A percentile compares a stretch with the other conserved stretches of the same genome.
Evolutionary conservation across 257 asterid species (phyloP).

Genomic region (Rauvolfia tetraphylla): DNA sequence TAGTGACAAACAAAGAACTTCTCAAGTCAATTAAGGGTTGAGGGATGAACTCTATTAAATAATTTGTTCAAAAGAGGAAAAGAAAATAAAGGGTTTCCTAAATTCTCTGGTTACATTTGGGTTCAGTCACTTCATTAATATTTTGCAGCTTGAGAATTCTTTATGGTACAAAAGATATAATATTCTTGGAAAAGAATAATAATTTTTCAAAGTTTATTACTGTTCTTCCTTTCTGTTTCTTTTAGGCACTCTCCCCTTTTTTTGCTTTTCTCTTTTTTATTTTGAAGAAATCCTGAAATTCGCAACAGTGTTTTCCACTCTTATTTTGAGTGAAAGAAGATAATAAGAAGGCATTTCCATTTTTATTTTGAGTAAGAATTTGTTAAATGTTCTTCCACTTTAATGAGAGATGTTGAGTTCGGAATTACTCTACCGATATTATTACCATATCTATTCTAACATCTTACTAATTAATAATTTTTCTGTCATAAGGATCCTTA

Average conservation of each 20-base stretch:
- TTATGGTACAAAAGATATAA: background rate
- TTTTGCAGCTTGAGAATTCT: background rate
- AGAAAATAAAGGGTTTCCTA: background rate
- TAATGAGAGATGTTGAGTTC: background rate
- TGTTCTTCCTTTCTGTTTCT: background rate
- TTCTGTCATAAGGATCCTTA: too few species aligned
- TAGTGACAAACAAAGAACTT: constrained; percentile 11
- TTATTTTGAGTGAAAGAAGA: background rate
- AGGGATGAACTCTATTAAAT: background rate
- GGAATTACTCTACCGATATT: background rate
- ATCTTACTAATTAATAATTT: background rate
- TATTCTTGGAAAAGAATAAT: background rate
- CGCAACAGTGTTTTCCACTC: background rate
- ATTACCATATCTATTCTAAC: too few species aligned
- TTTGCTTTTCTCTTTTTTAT: too few species aligned
- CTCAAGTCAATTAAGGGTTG: background rate
- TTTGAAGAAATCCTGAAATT: background rate
- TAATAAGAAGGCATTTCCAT: background rate
- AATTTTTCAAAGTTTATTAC: background rate
- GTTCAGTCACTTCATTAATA: constrained; percentile 10
- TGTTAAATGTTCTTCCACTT: background rate
- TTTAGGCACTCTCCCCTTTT: too few species aligned
- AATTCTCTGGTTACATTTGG: constrained; percentile 15
- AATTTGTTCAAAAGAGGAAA: constrained; percentile 7
- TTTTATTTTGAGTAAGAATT: background rate